These are phyloP conservation scores for Pseudozyma pruni DNA, from an alignment of 1,284 basidiomycete genomes.

Conservation along the genomic window DNA sequence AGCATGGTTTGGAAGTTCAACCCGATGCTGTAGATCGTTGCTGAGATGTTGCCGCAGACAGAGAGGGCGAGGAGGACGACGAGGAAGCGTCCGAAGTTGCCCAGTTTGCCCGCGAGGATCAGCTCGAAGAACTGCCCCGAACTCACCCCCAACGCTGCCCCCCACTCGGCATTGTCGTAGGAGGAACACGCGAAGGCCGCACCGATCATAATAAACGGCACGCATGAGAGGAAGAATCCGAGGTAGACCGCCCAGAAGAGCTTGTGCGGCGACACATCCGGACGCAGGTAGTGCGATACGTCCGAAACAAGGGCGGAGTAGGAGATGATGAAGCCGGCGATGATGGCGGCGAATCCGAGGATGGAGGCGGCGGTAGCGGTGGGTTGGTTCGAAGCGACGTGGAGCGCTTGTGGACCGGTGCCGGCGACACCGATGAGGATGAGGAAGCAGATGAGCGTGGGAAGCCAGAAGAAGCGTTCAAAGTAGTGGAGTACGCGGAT, in stretches of 20 bases:
- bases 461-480: conserved; percentile 79
- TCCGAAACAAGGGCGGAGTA: conserved; percentile 69
- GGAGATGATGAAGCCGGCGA: conserved; percentile 73
- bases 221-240: conserved; percentile 73
- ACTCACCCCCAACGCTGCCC: conserved; percentile 51
- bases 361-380: conserved; percentile 70
- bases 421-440: conserved; percentile 73
- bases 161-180: conserved; percentile 72
- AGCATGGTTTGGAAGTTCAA: conserved; percentile 70
- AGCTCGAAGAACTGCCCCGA: conserved; percentile 80
- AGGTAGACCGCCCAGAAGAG: conserved; percentile 74
- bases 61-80: conserved; percentile 82
- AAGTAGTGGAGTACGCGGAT: conserved; percentile 77
- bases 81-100: conserved; percentile 84
- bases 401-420: conserved; percentile 72
- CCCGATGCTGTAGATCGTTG: conserved; percentile 72
- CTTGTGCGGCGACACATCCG: conserved; percentile 70
- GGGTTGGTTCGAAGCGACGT: conserved; percentile 71
- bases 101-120: conserved; percentile 75
- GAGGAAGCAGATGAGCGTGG: conserved; percentile 77
- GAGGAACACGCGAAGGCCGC: conserved; percentile 73
- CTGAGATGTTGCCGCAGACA: conserved; percentile 81
- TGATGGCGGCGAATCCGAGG: conserved; percentile 73
- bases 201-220: conserved; percentile 74
- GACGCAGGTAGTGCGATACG: conserved; percentile 69